Conservation (phyloP, 345 rosid species). For the Linum usitatissimum region DNA sequence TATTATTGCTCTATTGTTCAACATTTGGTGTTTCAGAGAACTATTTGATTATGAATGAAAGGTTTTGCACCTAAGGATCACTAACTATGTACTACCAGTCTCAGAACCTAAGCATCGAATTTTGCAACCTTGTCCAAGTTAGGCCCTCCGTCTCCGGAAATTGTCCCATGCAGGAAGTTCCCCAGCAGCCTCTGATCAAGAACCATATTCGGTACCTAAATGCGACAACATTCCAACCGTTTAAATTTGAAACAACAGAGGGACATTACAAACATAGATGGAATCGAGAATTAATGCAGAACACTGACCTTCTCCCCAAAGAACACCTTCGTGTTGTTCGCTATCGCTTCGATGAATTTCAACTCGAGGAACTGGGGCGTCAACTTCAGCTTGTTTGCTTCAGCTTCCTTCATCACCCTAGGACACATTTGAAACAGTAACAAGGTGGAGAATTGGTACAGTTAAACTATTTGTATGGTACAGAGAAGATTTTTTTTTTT, state of each 20-base stretch:
- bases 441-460: no score
- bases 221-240: not conserved
- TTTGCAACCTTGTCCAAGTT: slow-evolving; percentile 9
- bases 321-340: slow-evolving; percentile 76
- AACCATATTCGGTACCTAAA: slow-evolving; percentile 74
- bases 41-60: no score
- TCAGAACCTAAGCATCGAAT: not conserved
- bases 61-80: no score
- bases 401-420: slow-evolving; percentile 71
- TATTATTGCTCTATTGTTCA: no score
- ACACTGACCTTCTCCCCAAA: slow-evolving; percentile 68
- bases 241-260: not conserved
- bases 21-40: no score
- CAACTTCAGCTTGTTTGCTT: slow-evolving; percentile 85
- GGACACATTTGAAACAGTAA: not conserved
- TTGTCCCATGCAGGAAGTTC: slow-evolving; percentile 44
- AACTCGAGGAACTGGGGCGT: slow-evolving; percentile 86
- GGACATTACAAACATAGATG: not conserved
- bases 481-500: not conserved
- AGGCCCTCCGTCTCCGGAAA: slow-evolving; percentile 10
- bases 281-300: not conserved
- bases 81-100: no score
- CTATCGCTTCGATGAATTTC: slow-evolving; percentile 75
- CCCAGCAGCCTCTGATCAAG: slow-evolving; percentile 82
- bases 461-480: no score